Evolutionary conservation across 345 rosid genomes (phyloP), one percentile per base, ranked within the genome.

Genomic region (Dimocarpus longan): DNA sequence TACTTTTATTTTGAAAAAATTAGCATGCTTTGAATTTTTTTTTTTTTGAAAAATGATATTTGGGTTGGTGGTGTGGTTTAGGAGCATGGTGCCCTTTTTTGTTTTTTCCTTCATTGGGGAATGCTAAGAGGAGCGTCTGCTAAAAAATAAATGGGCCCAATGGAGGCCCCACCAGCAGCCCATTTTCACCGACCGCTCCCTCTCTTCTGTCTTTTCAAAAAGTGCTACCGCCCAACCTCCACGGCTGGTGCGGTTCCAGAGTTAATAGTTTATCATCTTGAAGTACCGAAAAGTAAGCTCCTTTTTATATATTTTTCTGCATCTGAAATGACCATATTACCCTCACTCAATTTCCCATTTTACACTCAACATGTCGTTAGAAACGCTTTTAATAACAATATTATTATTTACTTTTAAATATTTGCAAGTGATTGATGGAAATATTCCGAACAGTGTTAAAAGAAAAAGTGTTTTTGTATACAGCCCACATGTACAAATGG

Each of bases 41-140:
- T 7, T 46, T 46, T 46, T 46, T 46, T 0, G 4, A 46, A 46
- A 46, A 46, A 57, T 57, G 63, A 19, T 19, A 16, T 5, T 57
- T 46, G 59, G 6, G 67, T 32, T 26, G 13, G 28, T 8, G 11
- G 69, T 37, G 21, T n/a, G 56, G 26, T 32, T 50, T 63, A 42
- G 5, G 3, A 9, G 16, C 2, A 63, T 1, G 10, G 2, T 59
- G 21, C 22, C 8, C n/a, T 59, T 59, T 19, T 5, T 5, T 16
- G 19, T 63, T 10, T 3, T 10, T 22, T 24, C 63, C 19, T 26
- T 44, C 12, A 42, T 5, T 7, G 56, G 77, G 5, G 59, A 74
- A 4, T 26, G 40, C n/a, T 64, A 21, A 37, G 84, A 78, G 85
- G 89, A 82, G 87, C 85, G 84, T 84, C 75, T 68, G 74, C n/a